phyloP scores from a whole-genome alignment of 1,284 basidiomycete genomes.

The Papiliotrema laurentii region DNA sequence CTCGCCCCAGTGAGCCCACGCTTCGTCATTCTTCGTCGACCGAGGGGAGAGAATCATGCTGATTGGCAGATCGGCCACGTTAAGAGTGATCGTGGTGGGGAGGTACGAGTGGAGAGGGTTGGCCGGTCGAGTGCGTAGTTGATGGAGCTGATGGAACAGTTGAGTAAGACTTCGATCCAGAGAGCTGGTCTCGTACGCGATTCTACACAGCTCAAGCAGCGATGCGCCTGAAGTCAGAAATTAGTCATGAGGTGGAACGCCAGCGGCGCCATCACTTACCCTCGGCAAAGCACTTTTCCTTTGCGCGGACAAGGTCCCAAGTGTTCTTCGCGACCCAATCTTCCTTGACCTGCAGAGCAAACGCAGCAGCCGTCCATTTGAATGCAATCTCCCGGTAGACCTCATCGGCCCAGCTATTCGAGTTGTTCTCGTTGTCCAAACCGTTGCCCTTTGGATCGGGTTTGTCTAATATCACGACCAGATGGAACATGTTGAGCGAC shows the following conservation, averaged over 20 bases:
- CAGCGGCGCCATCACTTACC: constrained; percentile 21
- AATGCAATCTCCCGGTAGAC: constrained; percentile 79
- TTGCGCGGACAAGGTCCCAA: constrained; percentile 61
- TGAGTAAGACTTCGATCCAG: constrained; percentile 69
- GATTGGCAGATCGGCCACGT: constrained; percentile 67
- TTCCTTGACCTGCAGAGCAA: constrained; percentile 74
- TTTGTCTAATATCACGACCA: constrained; percentile 80
- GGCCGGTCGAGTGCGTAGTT: constrained; percentile 55
- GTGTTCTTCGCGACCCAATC: constrained; percentile 77
- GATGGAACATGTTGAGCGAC: constrained; percentile 74
- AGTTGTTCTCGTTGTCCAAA: constrained; percentile 6
- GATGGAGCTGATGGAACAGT: constrained; percentile 53
- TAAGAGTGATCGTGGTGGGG: constrained; percentile 66
- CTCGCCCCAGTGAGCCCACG: constrained; percentile 51
- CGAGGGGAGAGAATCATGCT: constrained; percentile 77
- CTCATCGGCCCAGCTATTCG: constrained; percentile 55
- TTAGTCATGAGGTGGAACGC: neutral
- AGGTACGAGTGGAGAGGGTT: constrained; percentile 52
- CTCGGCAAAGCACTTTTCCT: constrained; percentile 55
- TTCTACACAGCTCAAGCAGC: constrained; percentile 30
- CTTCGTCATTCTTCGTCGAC: constrained; percentile 55
- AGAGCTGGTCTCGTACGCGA: constrained; percentile 57
- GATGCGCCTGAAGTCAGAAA: constrained; percentile 26
- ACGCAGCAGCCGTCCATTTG: constrained; percentile 80
- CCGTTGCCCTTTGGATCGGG: constrained; percentile 62